phyloP scores from a whole-genome alignment of 805 yeast genomes.

The Candida sonorensis region DNA sequence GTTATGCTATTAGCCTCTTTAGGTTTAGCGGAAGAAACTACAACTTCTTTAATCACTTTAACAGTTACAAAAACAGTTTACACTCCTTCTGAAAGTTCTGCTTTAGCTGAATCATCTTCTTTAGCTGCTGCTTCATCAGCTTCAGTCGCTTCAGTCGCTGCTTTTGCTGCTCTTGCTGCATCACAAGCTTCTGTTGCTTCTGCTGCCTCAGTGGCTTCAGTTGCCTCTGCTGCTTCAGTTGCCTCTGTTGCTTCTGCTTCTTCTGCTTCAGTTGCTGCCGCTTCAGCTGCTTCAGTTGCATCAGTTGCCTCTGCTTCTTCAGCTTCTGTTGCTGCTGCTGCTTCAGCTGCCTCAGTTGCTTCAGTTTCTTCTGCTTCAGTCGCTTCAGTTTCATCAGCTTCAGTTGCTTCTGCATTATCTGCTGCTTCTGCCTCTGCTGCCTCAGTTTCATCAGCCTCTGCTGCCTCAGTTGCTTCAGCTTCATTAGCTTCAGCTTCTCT shows the following conservation, averaged over 20 bases:
- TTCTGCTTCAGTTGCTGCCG: constrained; percentile 12
- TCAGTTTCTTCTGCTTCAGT: constrained; percentile 6
- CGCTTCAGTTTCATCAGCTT: constrained; percentile 1
- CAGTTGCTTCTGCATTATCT: constrained; percentile 5
- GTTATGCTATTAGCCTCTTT: constrained; percentile 17
- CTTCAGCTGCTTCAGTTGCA: constrained; percentile 13
- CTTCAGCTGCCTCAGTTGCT: constrained; percentile 11
- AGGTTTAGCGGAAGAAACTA: constrained; percentile 28
- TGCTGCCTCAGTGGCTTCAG: constrained; percentile 18
- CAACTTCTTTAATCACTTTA: constrained; percentile 37
- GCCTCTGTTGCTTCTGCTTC: constrained; percentile 11
- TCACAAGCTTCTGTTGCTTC: constrained; percentile 16
- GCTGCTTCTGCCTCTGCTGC: constrained; percentile 6
- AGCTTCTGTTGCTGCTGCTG: constrained; percentile 13
- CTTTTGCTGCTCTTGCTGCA: constrained; percentile 18
- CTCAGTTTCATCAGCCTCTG: constrained; percentile 5
- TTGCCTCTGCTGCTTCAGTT: constrained; percentile 18
- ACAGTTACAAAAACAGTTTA: constrained; percentile 40
- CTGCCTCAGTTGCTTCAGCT: constrained; percentile 6
- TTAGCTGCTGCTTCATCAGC: constrained; percentile 16
- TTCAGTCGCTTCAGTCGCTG: constrained; percentile 24
- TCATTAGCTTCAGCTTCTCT: constrained; percentile 15
- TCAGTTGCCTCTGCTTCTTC: constrained; percentile 13
- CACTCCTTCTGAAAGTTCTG: constrained; percentile 38
- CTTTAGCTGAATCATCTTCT: constrained; percentile 17